A percentile compares a stretch with the other conserved stretches of the same genome.
Conservation (phyloP, 805 yeast genomes). For the Cyberlindnera suaveolens region DNA sequence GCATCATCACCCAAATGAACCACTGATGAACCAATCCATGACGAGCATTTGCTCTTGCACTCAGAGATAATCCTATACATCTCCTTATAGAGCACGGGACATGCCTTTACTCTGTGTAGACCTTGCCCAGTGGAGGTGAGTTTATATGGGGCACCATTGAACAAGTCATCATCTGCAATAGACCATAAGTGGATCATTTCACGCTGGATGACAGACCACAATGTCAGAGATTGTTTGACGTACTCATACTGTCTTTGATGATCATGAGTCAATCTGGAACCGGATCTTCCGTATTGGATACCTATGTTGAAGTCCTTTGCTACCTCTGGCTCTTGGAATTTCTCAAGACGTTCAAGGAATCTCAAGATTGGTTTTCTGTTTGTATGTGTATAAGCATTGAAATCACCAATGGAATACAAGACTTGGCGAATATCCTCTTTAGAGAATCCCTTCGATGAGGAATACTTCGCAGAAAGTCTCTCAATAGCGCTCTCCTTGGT, state of each 20-base stretch:
- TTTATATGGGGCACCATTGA: slow-evolving; percentile 47
- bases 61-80: slow-evolving; percentile 66
- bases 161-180: slow-evolving; percentile 66
- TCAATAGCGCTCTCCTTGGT: slow-evolving; percentile 69
- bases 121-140: slow-evolving; percentile 78
- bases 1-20: slow-evolving; percentile 80
- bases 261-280: slow-evolving; percentile 68
- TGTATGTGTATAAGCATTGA: slow-evolving; percentile 63
- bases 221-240: slow-evolving; percentile 64
- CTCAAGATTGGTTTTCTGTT: slow-evolving; percentile 63
- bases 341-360: slow-evolving; percentile 47
- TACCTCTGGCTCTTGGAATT: slow-evolving; percentile 40
- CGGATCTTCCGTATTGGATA: slow-evolving; percentile 58
- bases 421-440: slow-evolving; percentile 67
- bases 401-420: slow-evolving; percentile 73
- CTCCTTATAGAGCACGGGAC: slow-evolving; percentile 61
- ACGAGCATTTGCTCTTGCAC: slow-evolving; percentile 54
- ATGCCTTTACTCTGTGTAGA: slow-evolving; percentile 65
- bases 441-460: slow-evolving; percentile 32
- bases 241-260: slow-evolving; percentile 70
- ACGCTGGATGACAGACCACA: slow-evolving; percentile 74
- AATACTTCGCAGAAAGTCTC: slow-evolving; percentile 43
- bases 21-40: slow-evolving; percentile 78
- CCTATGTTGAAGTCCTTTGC: slow-evolving; percentile 44
- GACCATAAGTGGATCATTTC: slow-evolving; percentile 77